Base-by-base conservation (phyloP, 1,139 yeast genomes). In the Saccharomyces hybrid region DNA sequence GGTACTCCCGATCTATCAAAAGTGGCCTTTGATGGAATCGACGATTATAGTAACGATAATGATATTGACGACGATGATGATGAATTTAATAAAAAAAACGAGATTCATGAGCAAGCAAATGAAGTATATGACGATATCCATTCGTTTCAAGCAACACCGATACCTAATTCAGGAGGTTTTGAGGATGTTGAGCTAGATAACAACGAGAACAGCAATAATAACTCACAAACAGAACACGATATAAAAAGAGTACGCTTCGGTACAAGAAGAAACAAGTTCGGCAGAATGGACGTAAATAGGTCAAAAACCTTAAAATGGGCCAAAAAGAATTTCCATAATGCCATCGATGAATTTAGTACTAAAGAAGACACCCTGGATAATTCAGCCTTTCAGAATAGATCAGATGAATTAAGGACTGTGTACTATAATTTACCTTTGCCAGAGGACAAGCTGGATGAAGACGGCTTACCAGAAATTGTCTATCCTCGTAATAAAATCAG, bases 401-500 rank as follows among this genome's bases (percentile, higher is more conserved):
- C 67, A n/a, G 56, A 63, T 48, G 72, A 71, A 57, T 60, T 66
- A 47, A 76, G 96, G 62, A 69, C 80, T 3, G 73, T 88, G 23
- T 89, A 79, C 58, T 80, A 84, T 75, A 90, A 90, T 71, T 69
- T 80, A 66, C 79, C 82, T 1, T 73, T 91, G 51, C 96, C 97
- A 0, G 74, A 74, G 3, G 81, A 83, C 25, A 72, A 76, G 67
- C 57, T 82, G 25, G 87, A 86, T 62, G 83, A 79, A 48, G 78
- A 82, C 8, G 89, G 88, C 14, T 69, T 75, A 54, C 95, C 95
- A 1, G 62, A 73, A 3, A 64, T 72, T 9, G 58, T 65, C 9
- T 93, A 85, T 68, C 83, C 95, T 3, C 79, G 97, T 69, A 93
- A 93, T 75, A 93, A 93, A 71, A 89, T 93, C 63, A 85, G 98